phyloP scores from a whole-genome alignment of 2,329 filamentous ascomycete genomes.

The Fusarium sterilihyphosum region DNA sequence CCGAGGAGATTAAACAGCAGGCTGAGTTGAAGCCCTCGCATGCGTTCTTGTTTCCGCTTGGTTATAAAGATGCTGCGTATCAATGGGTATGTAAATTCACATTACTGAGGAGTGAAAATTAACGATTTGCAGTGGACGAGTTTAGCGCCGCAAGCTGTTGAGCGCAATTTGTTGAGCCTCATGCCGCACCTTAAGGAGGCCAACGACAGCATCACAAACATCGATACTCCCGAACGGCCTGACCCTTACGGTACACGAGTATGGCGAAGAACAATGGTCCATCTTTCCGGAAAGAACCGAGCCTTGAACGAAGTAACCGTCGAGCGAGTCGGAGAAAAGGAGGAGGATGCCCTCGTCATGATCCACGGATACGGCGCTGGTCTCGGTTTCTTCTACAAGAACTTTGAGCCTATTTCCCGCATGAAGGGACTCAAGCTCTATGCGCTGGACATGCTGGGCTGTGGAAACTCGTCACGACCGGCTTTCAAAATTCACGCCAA shows the following conservation, averaged over 20 bases:
- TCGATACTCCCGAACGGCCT: slow-evolving; percentile 56
- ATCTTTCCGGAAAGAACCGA: slow-evolving; percentile 85
- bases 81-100: slow-evolving; percentile 76
- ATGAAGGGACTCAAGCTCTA: slow-evolving; percentile 87
- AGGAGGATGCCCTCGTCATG: slow-evolving; percentile 91
- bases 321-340: slow-evolving; percentile 80
- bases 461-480: slow-evolving; percentile 89
- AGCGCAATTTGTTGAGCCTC: slow-evolving; percentile 87
- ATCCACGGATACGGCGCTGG: slow-evolving; percentile 97
- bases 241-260: slow-evolving; percentile 87
- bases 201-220: slow-evolving; percentile 69
- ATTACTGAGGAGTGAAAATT: background rate
- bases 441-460: slow-evolving; percentile 92
- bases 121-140: slow-evolving; percentile 75
- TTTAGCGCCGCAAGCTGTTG: slow-evolving; percentile 82
- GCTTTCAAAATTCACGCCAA: slow-evolving; percentile 87
- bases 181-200: slow-evolving; percentile 85
- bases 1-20: slow-evolving; percentile 41
- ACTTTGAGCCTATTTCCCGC: slow-evolving; percentile 88
- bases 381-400: slow-evolving; percentile 97
- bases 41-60: slow-evolving; percentile 76
- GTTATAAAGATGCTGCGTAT: slow-evolving; percentile 89
- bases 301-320: slow-evolving; percentile 93
- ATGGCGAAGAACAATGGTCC: slow-evolving; percentile 88
- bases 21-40: slow-evolving; percentile 44